These are phyloP conservation scores for Kodamaea laetipori DNA, from an alignment of 805 yeast genomes.

Conservation along the genomic window DNA sequence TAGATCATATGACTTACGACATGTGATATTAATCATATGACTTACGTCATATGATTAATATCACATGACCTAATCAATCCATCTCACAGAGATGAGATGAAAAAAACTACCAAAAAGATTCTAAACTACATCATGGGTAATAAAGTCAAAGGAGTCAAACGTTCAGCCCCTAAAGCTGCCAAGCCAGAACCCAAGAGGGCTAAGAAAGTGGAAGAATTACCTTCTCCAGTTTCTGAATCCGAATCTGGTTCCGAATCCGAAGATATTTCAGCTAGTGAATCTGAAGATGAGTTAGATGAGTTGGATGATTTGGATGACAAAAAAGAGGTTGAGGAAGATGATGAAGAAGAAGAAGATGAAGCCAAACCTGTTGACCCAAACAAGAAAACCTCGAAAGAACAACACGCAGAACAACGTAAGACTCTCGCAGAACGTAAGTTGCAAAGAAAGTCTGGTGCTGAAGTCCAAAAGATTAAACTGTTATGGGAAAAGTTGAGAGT, in stretches of 20 bases:
- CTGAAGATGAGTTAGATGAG: constrained; percentile 28
- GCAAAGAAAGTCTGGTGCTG: constrained; percentile 82
- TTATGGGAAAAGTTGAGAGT: constrained; percentile 92
- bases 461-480: constrained; percentile 79
- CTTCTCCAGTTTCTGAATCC: constrained; percentile 23
- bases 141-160: constrained; percentile 14
- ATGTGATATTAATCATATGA: no score
- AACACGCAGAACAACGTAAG: constrained; percentile 81
- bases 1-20: no score
- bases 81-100: constrained; percentile 1
- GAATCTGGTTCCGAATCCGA: constrained; percentile 31
- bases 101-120: constrained; percentile 6
- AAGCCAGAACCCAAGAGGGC: constrained; percentile 13
- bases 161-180: constrained; percentile 8
- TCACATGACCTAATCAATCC: constrained; percentile 3
- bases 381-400: constrained; percentile 59
- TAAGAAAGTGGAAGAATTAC: constrained; percentile 34
- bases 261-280: constrained; percentile 23
- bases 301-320: constrained; percentile 24
- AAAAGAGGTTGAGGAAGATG: constrained; percentile 25
- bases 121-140: constrained; percentile 11
- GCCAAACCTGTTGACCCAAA: constrained; percentile 36
- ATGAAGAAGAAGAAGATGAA: constrained; percentile 24
- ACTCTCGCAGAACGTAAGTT: constrained; percentile 79
- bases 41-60: no score